These are phyloP conservation scores for Tricholoma saponaceum DNA, from an alignment of 768 basidiomycete genomes.

Conservation along the genomic window DNA sequence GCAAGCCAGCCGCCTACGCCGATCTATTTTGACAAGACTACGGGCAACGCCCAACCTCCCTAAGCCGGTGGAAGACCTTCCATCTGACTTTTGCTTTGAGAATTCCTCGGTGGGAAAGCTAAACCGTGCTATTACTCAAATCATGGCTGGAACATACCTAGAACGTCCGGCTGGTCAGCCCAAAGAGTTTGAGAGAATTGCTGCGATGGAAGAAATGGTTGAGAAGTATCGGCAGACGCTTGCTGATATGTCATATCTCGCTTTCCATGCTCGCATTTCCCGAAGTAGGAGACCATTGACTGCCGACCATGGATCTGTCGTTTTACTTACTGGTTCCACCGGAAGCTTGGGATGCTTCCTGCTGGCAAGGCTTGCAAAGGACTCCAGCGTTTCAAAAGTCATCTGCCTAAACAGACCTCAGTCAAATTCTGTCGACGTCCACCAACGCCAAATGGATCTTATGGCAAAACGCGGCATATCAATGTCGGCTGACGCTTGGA, in stretches of 20 bases:
- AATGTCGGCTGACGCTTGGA: conserved; percentile 21
- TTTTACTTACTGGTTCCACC: conserved; percentile 35
- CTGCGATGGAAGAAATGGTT: conserved; percentile 25
- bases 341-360: conserved; percentile 33
- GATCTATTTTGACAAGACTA: conserved; percentile 22
- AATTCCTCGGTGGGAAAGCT: conserved; percentile 26
- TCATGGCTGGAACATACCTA: conserved; percentile 16
- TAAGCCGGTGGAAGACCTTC: conserved; percentile 15
- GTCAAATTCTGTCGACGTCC: conserved; percentile 9
- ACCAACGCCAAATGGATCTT: conserved; percentile 23
- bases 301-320: conserved; percentile 15
- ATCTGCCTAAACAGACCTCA: conserved; percentile 27
- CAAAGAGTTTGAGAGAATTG: conserved; percentile 14
- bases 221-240: conserved; percentile 19
- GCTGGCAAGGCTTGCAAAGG: conserved; percentile 22
- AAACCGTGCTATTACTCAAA: conserved; percentile 11
- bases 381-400: conserved; percentile 23
- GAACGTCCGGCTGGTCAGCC: not conserved
- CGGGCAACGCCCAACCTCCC: conserved; percentile 18
- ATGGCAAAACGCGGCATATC: conserved; percentile 26
- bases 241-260: conserved; percentile 7
- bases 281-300: conserved; percentile 5
- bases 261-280: conserved; percentile 9
- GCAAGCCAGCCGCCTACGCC: conserved; percentile 32
- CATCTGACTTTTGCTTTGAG: conserved; percentile 26